Conservation (phyloP, 495 filamentous ascomycete species). For the Penicillium lividum region DNA sequence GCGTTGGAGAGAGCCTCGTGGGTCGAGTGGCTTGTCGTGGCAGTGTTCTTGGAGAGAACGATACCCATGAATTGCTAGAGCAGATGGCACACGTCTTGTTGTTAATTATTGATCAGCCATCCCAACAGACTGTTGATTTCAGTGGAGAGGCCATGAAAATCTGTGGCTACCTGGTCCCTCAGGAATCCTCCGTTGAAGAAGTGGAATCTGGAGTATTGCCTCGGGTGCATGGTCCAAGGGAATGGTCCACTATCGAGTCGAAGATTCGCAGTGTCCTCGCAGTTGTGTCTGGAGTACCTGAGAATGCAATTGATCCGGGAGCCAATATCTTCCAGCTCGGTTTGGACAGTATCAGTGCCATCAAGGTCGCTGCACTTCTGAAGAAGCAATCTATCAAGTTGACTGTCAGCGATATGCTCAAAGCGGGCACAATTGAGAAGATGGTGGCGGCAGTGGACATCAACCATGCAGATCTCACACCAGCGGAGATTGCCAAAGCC, state of each 20-base stretch:
- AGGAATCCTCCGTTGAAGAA: conserved; percentile 5
- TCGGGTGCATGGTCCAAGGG: conserved; percentile 1
- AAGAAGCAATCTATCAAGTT: conserved; percentile 34
- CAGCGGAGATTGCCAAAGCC: conserved; percentile 13
- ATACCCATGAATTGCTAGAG: conserved; percentile 48
- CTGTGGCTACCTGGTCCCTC: conserved; percentile 51
- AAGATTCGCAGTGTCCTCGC: conserved; percentile 63
- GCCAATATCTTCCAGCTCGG: conserved; percentile 82
- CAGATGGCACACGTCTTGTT: conserved; percentile 56
- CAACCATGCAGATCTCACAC: conserved; percentile 11
- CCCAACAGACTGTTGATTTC: conserved; percentile 55
- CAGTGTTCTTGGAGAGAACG: conserved; percentile 43
- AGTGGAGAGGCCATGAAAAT: conserved; percentile 43
- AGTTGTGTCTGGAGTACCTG: conserved; percentile 60
- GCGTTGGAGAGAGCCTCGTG: conserved; percentile 49
- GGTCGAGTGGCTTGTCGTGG: conserved; percentile 73
- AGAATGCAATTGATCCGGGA: conserved; percentile 58
- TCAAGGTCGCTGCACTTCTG: conserved; percentile 47
- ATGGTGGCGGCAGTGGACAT: conserved; percentile 29
- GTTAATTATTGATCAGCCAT: conserved; percentile 47
- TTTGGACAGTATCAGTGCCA: conserved; percentile 86
- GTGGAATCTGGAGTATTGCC: background rate
- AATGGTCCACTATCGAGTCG: conserved; percentile 38
- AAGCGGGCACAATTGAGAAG: conserved; percentile 32
- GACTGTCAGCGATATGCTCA: conserved; percentile 38